Percentiles rank a stretch among this genome's conserved stretches.
Conservation (phyloP, 164 flowering plant species). For the Brasenia schreberi region DNA sequence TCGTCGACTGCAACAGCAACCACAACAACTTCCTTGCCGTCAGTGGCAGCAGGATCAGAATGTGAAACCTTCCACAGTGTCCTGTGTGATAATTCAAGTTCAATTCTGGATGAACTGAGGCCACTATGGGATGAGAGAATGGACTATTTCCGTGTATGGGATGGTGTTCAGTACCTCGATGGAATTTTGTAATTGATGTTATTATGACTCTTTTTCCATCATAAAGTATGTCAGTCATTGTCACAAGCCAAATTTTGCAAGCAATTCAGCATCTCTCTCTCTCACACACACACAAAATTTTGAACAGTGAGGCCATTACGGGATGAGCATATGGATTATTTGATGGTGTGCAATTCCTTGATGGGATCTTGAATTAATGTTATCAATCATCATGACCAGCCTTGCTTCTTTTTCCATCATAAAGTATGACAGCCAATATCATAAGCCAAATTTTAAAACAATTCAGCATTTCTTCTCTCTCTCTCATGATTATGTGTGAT, state of each 20-base stretch:
- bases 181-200: constrained; percentile 18
- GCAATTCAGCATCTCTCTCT: neutral
- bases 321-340: constrained; percentile 32
- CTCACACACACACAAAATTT: neutral
- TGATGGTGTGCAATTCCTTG: constrained; percentile 24
- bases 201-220: neutral
- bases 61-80: constrained; percentile 23
- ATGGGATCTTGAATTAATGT: constrained; percentile 21
- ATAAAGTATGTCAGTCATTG: neutral
- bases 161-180: constrained; percentile 24
- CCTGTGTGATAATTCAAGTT: constrained; percentile 13
- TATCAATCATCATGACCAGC: neutral
- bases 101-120: constrained; percentile 15
- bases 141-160: constrained; percentile 39
- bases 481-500: neutral
- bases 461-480: neutral
- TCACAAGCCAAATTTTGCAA: neutral
- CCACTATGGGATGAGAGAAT: constrained; percentile 31
- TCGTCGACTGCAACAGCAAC: constrained; percentile 4
- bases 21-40: constrained; percentile 7
- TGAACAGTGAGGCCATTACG: constrained; percentile 23
- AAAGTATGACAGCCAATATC: neutral
- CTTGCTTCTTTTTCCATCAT: neutral
- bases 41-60: constrained; percentile 5
- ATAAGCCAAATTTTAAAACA: neutral